Base-by-base conservation (phyloP, 371 early-diverging fungal genomes). In the Mucor sp. region DNA sequence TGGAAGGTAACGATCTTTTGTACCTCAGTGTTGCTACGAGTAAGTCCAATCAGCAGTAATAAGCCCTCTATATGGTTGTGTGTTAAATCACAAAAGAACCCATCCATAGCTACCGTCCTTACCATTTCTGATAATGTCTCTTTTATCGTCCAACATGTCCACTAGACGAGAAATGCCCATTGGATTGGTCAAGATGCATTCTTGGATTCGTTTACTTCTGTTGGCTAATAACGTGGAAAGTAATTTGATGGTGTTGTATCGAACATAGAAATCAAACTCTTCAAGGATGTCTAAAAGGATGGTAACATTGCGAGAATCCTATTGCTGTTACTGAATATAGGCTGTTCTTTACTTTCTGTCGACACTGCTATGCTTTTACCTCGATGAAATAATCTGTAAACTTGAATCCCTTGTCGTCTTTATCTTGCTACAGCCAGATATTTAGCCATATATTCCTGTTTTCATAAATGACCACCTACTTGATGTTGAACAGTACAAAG, bases 1-100 rank as follows among this genome's bases (percentile, higher is more conserved):
- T 98, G 96, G 76, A 99, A 99, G 5, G 97, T 97, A 55, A 98
- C 93, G 66, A 99, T 94, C 82, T 99, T 97, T 80, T 99, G 98
- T 28, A 99, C 91, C 53, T 98, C 98, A 33, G 97, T 92, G 77
- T 97, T 96, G 44, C 84, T 87, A 62, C 90, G 87, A 8, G 97
- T 97, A 63, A 99, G 83, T 0, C 93, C 84, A 48, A 95, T 96
- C 70, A 99, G 69, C 35, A 99, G 75, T 62, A 97, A 76, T 27
- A 99, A 77, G 2, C 95, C 95, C 89, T 98, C 97, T 95, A 60
- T n/a, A 2, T 27, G 50, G 44, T 19, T 44, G 33, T 19, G 21
- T n/a, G 27, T 53, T 53, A 53, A 21, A 25, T 27, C 53, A 53
- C 12, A 41, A 41, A 50, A 53, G 27, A 14, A 27, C 5, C 15